Conservation (phyloP, 495 filamentous ascomycete species). For the Aspergillus incahuasiensis region DNA sequence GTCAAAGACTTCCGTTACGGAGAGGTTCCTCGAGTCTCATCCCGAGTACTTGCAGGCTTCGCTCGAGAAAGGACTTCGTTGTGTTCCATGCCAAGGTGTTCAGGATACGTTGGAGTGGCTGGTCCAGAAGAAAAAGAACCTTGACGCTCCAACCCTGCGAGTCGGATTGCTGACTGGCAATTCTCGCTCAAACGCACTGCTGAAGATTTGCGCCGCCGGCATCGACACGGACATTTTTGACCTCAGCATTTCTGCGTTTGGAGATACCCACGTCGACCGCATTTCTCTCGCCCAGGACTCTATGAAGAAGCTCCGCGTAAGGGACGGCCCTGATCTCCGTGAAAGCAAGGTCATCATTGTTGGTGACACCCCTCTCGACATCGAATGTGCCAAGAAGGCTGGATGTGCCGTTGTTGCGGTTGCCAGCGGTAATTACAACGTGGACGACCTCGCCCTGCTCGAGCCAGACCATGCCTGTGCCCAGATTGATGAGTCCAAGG, state of each 20-base stretch:
- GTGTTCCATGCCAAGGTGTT: slow-evolving; percentile 2
- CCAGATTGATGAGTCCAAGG: slow-evolving; percentile 7
- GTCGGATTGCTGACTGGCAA: slow-evolving; percentile 15
- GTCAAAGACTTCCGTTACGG: slow-evolving; percentile 1
- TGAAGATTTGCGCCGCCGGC: slow-evolving; percentile 9
- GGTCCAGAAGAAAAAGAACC: background rate
- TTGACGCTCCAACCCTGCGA: slow-evolving; percentile 1
- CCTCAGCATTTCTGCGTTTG: slow-evolving; percentile 13
- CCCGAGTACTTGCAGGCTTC: slow-evolving; percentile 13
- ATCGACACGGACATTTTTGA: slow-evolving; percentile 11
- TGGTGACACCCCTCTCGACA: slow-evolving; percentile 14
- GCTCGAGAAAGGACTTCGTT: slow-evolving; percentile 5
- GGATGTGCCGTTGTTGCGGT: slow-evolving; percentile 16
- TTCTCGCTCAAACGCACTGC: slow-evolving; percentile 12
- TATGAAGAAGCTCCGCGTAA: slow-evolving; percentile 1
- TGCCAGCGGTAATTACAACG: slow-evolving; percentile 13
- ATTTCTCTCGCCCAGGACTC: slow-evolving; percentile 9
- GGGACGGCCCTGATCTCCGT: background rate
- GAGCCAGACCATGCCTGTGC: slow-evolving; percentile 14
- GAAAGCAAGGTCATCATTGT: slow-evolving; percentile 11
- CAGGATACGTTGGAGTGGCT: slow-evolving; percentile 13
- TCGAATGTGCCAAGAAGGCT: slow-evolving; percentile 14
- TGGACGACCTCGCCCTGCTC: slow-evolving; percentile 12
- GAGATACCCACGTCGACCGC: slow-evolving; percentile 9
- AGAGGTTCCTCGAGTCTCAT: slow-evolving; percentile 6